These are phyloP conservation scores for Xylariaceae sp. DNA, from an alignment of 2,329 filamentous ascomycete species.

Conservation along the genomic window DNA sequence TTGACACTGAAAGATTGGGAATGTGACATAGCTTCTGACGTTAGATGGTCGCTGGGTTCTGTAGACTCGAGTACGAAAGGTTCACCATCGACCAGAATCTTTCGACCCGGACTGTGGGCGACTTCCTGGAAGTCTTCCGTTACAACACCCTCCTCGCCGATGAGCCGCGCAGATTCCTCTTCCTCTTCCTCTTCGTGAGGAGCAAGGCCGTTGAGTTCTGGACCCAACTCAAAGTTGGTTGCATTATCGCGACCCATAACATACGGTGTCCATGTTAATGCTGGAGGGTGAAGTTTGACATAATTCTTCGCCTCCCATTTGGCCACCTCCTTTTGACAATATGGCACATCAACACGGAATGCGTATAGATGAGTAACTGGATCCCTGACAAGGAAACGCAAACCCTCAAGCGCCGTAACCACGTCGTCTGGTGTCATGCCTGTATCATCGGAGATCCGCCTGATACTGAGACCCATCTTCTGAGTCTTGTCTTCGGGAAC, in stretches of 20 bases:
- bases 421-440: constrained; percentile 97
- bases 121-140: constrained; percentile 31
- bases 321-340: constrained; percentile 79
- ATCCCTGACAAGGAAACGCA: constrained; percentile 85
- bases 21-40: constrained; percentile 14
- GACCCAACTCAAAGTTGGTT: constrained; percentile 76
- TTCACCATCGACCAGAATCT: constrained; percentile 27
- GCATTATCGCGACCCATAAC: constrained; percentile 86
- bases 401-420: constrained; percentile 83
- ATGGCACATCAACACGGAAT: constrained; percentile 77
- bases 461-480: constrained; percentile 53
- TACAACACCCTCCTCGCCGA: constrained; percentile 30
- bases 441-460: constrained; percentile 76
- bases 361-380: constrained; percentile 85
- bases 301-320: constrained; percentile 89
- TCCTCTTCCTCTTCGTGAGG: constrained; percentile 71
- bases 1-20: constrained; percentile 28
- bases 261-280: constrained; percentile 91
- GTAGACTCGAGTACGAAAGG: constrained; percentile 37
- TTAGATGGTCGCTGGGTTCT: constrained; percentile 34
- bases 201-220: constrained; percentile 77
- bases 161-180: constrained; percentile 33
- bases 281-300: constrained; percentile 73
- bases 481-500: constrained; percentile 34
- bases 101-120: constrained; percentile 25